A percentile compares a stretch with the other conserved stretches of the same genome.
Conservation (phyloP, 257 asterid species). For the Fraxinus pennsylvanica region DNA sequence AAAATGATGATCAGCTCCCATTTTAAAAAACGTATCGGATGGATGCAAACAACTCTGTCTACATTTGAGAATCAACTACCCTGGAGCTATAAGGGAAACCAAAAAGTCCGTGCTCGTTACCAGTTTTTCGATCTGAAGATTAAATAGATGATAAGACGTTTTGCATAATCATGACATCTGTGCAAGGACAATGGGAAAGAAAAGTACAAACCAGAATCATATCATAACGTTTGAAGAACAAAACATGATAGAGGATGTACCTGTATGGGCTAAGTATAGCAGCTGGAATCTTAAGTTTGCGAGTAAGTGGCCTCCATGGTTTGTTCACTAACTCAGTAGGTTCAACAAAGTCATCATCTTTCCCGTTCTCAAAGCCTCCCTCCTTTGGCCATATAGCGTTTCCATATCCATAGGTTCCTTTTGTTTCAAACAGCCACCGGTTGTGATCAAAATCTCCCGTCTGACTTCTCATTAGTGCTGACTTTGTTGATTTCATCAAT, state of each 20-base stretch:
- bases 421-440: conserved; percentile 76
- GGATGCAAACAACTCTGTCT: neutral
- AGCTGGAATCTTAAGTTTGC: conserved; percentile 70
- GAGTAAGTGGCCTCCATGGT: conserved; percentile 86
- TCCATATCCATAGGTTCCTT: conserved; percentile 80
- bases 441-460: conserved; percentile 77
- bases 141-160: neutral
- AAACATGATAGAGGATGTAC: conserved; percentile 31
- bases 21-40: too few species aligned
- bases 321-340: conserved; percentile 52
- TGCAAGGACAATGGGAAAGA: neutral
- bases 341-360: conserved; percentile 42
- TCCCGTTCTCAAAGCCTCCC: conserved; percentile 49
- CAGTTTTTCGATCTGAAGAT: neutral
- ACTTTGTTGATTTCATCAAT: conserved; percentile 60
- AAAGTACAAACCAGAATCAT: neutral
- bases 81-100: neutral
- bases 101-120: too few species aligned
- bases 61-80: neutral
- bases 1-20: neutral
- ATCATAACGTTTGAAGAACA: neutral
- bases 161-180: neutral
- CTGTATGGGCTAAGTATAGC: conserved; percentile 79
- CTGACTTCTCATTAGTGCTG: conserved; percentile 69
- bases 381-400: conserved; percentile 89